phyloP scores from a whole-genome alignment of 352 stramenopile genomes.

The Globisporangium orthogonon region DNA sequence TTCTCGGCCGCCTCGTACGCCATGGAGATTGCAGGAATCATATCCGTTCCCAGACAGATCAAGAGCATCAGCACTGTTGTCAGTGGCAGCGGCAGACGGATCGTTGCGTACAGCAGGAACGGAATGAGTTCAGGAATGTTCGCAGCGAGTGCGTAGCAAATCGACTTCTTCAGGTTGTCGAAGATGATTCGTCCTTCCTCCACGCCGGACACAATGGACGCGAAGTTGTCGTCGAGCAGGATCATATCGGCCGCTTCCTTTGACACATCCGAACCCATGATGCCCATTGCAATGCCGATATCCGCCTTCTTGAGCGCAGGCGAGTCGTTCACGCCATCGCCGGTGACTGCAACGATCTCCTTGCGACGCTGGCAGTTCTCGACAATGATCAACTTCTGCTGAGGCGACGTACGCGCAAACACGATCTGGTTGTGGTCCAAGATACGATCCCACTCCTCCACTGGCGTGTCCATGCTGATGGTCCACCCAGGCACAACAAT shows the following conservation, averaged over 20 bases:
- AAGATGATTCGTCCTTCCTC: conserved; percentile 94
- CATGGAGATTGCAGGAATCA: conserved; percentile 90
- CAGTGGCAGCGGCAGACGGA: conserved; percentile 84
- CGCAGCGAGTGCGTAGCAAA: conserved; percentile 88
- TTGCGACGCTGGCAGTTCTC: conserved; percentile 81
- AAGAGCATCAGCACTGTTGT: conserved; percentile 90
- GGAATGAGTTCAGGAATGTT: conserved; percentile 89
- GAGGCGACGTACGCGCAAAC: conserved; percentile 92
- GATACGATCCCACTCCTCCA: conserved; percentile 85
- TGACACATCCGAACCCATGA: conserved; percentile 94
- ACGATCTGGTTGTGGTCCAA: conserved; percentile 89
- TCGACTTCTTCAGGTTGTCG: conserved; percentile 94
- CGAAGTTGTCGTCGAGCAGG: conserved; percentile 97
- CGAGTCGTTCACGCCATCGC: conserved; percentile 97
- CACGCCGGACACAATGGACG: conserved; percentile 93
- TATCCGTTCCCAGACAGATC: conserved; percentile 91
- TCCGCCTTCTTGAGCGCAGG: conserved; percentile 95
- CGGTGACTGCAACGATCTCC: conserved; percentile 92
- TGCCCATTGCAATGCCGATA: conserved; percentile 98
- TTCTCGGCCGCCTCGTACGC: conserved; percentile 86
- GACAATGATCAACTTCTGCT: conserved; percentile 95
- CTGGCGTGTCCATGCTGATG: conserved; percentile 63
- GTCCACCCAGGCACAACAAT: conserved; percentile 85
- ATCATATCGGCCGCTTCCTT: conserved; percentile 95
- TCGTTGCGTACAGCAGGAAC: conserved; percentile 83